Evolutionary conservation across 2,329 filamentous ascomycete species (phyloP), one percentile per base, ranked within the genome.

Genomic region (Neonectria sp.): DNA sequence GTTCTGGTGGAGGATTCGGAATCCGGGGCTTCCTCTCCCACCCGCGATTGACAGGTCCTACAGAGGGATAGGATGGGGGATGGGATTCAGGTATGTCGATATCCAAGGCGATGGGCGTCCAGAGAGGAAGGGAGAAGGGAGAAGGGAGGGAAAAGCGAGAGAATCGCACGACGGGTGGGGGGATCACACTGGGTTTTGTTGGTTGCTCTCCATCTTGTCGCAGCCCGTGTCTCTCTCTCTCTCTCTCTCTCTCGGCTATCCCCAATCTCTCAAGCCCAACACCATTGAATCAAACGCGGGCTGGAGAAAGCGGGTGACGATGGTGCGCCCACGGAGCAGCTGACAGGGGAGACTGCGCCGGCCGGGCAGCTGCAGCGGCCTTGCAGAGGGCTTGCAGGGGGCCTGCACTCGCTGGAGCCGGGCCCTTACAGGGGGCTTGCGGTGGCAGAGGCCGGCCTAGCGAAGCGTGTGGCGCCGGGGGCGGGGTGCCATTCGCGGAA

Each of bases 151-250:
- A 56, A 21, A 46, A 60, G 33, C 40, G 40, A 15, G 45, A 24
- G 21, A 45, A 45, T n/a, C 24, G 46, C 29, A 21, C 58, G 43
- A 31, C 37, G 5, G 49, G 52, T n/a, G 21, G 45, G 68, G 66
- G 68, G 68, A 55, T 67, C 24, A n/a, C 43, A 52, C 56, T 46
- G 65, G 65, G n/a, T 73, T 73, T 73, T 71, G 71, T 70, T 43
- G 61, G 71, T 70, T 43, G 61, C 25, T 71, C 55, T 33, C 55
- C 17, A 52, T 56, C 45, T 17, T 53, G 60, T 35, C 51, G 6
- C 51, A 35, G 57, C 40, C 40, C 40, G 13, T 71, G 31, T 48
- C 33, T 60, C 55, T 21, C 57, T 63, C 62, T 63, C 33, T 62
- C 53, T 33, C 49, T 21, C 27, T 8, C 49, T 52, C 33, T 25